phyloP scores from a whole-genome alignment of 257 asterid genomes.

The Cordia subcordata region DNA sequence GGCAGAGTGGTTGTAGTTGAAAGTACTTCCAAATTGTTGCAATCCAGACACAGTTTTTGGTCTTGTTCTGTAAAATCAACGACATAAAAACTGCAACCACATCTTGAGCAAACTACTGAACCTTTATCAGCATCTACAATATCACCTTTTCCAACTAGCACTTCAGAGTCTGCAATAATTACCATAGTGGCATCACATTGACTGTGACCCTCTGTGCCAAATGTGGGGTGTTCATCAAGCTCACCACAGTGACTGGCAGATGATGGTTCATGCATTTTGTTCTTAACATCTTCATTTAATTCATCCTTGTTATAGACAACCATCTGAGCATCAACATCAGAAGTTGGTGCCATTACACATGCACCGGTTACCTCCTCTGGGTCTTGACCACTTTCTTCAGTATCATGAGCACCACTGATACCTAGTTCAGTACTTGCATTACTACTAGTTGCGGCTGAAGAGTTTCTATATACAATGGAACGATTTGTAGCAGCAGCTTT shows the following conservation, averaged over 20 bases:
- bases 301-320: conserved; percentile 52
- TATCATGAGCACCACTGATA: conserved; percentile 56
- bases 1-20: conserved; percentile 21
- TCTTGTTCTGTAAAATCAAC: conserved; percentile 44
- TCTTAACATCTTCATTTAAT: conserved; percentile 32
- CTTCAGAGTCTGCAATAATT: conserved; percentile 28
- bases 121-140: conserved; percentile 27
- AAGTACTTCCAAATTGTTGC: conserved; percentile 39
- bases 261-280: conserved; percentile 24
- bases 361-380: conserved; percentile 55
- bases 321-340: conserved; percentile 50
- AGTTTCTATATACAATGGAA: conserved; percentile 56
- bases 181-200: conserved; percentile 26
- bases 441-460: conserved; percentile 85
- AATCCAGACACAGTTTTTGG: conserved; percentile 47
- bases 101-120: conserved; percentile 51
- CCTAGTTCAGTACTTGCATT: conserved; percentile 82
- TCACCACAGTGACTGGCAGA: conserved; percentile 27
- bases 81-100: conserved; percentile 35
- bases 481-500: conserved; percentile 51
- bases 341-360: conserved; percentile 31
- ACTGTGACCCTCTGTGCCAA: conserved; percentile 26
- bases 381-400: conserved; percentile 60
- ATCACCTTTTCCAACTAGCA: conserved; percentile 23
- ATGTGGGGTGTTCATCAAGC: conserved; percentile 19